Evolutionary conservation across 2,329 filamentous ascomycete genomes (phyloP).

Genomic region (Hymenoscyphus infarciens): DNA sequence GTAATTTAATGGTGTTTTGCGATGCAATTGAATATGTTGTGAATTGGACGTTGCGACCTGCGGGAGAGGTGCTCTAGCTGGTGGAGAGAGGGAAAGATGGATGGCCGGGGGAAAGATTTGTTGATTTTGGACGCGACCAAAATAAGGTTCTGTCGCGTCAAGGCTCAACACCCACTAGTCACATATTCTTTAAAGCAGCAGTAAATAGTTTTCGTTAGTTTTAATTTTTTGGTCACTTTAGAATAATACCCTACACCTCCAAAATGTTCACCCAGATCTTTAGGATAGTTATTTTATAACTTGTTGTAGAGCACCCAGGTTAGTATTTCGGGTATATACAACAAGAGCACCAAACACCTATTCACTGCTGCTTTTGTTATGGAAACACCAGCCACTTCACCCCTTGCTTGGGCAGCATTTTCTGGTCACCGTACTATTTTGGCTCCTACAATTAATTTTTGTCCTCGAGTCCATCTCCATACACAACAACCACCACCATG

Average conservation of each 20-base stretch:
- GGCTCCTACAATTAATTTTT: neutral
- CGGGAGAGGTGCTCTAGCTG: neutral
- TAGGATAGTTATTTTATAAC: too few relatives aligned
- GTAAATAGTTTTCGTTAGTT: too few relatives aligned
- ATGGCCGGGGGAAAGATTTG: neutral
- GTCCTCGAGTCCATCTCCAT: neutral
- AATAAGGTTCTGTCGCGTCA: constrained; percentile 3
- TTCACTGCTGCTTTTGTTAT: too few relatives aligned
- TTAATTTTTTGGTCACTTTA: too few relatives aligned
- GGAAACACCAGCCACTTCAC: too few relatives aligned
- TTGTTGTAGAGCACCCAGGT: too few relatives aligned
- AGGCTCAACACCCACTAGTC: neutral
- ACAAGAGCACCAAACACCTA: too few relatives aligned
- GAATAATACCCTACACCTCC: too few relatives aligned
- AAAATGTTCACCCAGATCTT: too few relatives aligned
- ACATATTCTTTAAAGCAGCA: neutral
- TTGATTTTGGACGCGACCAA: neutral
- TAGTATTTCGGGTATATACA: too few relatives aligned
- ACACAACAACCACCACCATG: constrained; percentile 22
- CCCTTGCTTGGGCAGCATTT: too few relatives aligned
- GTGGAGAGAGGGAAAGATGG: neutral
- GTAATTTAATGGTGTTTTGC: neutral
- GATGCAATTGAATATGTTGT: neutral
- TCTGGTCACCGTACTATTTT: too few relatives aligned
- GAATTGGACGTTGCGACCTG: neutral